Base-by-base conservation (phyloP, 768 basidiomycete species). In the Lepiota brunneoincarnata region DNA sequence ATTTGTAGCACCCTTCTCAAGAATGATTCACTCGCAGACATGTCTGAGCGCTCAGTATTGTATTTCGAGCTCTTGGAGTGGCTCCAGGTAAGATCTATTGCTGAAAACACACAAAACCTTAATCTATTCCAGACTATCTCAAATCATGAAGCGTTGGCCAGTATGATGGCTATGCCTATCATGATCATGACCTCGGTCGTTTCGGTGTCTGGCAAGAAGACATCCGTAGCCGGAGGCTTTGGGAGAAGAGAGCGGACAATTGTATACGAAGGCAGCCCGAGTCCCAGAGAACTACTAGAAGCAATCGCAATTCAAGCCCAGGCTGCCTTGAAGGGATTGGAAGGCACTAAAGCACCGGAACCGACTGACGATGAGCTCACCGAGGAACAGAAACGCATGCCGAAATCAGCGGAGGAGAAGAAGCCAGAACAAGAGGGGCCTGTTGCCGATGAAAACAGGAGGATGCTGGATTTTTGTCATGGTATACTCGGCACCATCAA, bases 151-250 rank as follows among this genome's bases (percentile, higher is more conserved):
- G 89, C 92, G 4, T 71, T 97, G 37, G 92, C 92, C 14, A 91
- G 89, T 57, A 94, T 95, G 89, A 91, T 96, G 84, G 93, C 91
- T 1, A 96, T 95, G 92, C 93, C 93, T 5, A 92, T 91, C 64
- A 94, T 94, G 93, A 84, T 85, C n/a, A 81, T 84, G 17, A 75
- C 79, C 4, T 87, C 87, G 17, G 78, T 84, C 48, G 88, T 87
- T 64, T 72, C 78, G 5, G 72, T 84, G n/a, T 74, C 75, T 3
- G 72, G 81, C n/a, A 85, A 81, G 74, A 81, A 76, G 61, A 64
- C 70, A 6, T 63, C 72, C 18, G 63, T 71, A 3, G 75, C 70
- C 48, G 68, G 72, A 43, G 75, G 73, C 56, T 69, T 77, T 14
- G 73, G 78, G 6, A 80, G 86, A 55, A 83, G 92, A 26, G 93